Conservation (phyloP, 2,329 filamentous ascomycete genomes). For the Pleurostoma richardsiae region DNA sequence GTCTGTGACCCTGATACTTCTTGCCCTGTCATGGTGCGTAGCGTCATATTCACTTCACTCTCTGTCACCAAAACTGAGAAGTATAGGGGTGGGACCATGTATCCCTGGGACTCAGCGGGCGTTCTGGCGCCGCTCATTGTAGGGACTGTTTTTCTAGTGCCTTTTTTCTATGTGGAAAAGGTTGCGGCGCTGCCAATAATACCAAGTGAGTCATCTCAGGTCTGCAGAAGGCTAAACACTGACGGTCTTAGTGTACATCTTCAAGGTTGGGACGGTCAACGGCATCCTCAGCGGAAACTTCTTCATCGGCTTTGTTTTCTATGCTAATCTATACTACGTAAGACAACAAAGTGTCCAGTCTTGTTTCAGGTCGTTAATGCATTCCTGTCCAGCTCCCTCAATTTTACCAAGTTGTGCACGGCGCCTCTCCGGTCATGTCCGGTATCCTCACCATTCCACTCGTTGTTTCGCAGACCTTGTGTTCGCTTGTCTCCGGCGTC, state of each 20-base stretch:
- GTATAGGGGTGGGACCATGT: conserved; percentile 5
- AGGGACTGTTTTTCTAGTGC: conserved; percentile 1
- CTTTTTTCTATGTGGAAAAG: conserved; percentile 8
- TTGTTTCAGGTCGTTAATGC: neutral
- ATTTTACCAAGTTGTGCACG: conserved; percentile 12
- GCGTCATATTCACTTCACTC: neutral
- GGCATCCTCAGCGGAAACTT: conserved; percentile 7
- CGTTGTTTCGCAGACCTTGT: conserved; percentile 7
- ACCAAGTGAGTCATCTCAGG: too few species aligned
- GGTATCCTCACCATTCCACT: conserved; percentile 8
- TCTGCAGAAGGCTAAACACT: too few species aligned
- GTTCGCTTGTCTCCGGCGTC: conserved; percentile 4
- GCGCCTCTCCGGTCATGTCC: conserved; percentile 8
- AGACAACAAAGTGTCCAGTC: neutral
- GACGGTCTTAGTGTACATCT: conserved; percentile 5
- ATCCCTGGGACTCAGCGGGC: conserved; percentile 8
- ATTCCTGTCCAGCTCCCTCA: conserved; percentile 4
- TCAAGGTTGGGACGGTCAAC: conserved; percentile 5
- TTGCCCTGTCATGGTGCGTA: too few species aligned
- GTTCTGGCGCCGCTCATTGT: conserved; percentile 5
- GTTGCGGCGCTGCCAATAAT: neutral
- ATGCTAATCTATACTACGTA: conserved; percentile 10
- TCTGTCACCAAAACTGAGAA: neutral
- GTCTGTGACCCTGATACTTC: conserved; percentile 3
- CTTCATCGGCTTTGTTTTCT: conserved; percentile 10